phyloP scores from a whole-genome alignment of 73 alveolate species.

The Effrenium voratum region DNA sequence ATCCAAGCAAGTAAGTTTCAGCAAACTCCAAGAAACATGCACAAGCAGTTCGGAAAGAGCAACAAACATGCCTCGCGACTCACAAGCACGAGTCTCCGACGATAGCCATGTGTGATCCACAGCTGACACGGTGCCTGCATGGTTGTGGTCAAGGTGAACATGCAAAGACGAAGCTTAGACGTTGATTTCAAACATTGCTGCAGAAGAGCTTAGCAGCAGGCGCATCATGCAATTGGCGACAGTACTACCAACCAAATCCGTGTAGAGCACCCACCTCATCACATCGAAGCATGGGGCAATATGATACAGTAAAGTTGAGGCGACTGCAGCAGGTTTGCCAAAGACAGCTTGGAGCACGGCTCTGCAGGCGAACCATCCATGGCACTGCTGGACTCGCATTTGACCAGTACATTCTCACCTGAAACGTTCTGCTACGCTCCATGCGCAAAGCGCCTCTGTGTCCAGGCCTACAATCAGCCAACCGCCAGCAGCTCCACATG shows the following conservation, averaged over 20 bases:
- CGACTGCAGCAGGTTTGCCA: neutral
- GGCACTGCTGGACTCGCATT: slow-evolving; percentile 83
- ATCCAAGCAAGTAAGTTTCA: neutral
- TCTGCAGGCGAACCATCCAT: slow-evolving; percentile 88
- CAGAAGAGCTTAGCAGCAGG: neutral
- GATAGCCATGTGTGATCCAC: slow-evolving; percentile 70
- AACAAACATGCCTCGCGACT: neutral
- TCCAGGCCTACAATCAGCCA: slow-evolving; percentile 77
- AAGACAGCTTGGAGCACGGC: neutral
- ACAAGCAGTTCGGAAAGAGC: neutral
- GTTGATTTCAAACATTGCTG: no score
- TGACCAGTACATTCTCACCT: slow-evolving; percentile 87
- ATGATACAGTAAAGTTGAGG: no score
- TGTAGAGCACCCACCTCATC: slow-evolving; percentile 90
- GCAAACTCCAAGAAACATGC: neutral
- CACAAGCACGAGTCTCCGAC: neutral
- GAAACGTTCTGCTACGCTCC: neutral
- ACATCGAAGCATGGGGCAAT: no score
- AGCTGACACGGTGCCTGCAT: slow-evolving; percentile 75
- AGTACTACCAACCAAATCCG: slow-evolving; percentile 88
- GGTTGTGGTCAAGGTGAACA: neutral
- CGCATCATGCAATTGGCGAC: slow-evolving; percentile 94
- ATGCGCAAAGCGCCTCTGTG: neutral
- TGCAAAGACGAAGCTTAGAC: neutral
- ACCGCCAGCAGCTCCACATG: slow-evolving; percentile 89